Evolutionary conservation across 2,329 filamentous ascomycete species (phyloP), one percentile per base, ranked within the genome.

Genomic region (Paecilomyces sp.): DNA sequence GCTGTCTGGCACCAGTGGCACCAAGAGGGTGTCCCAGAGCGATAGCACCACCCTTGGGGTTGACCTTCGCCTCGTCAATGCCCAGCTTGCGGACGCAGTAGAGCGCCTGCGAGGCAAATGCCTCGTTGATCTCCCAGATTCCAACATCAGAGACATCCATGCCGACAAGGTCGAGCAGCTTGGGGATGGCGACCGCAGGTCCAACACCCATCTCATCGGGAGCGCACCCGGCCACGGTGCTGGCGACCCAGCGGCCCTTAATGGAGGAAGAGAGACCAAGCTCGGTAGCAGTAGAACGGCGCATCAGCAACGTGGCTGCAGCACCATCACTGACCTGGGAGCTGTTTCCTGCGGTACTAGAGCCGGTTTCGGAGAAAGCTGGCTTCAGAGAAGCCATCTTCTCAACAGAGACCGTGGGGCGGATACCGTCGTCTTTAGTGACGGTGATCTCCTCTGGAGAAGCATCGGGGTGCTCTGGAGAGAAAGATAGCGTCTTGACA

Each of bases 181-280:
- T 89, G 6, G 92, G 92, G 57, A 97, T 93, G 0, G 91, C 92
- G 30, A 96, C 71, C 0, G 91, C 91, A 0, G 93, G 92, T 0
- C 93, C 92, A 60, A 97, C 82, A 47, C 93, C 92, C 93, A 97
- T 97, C 82, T 96, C 92, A 70, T 96, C 91, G 0, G 93, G 92
- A 57, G 81, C 82, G 72, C 91, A 95, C 12, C 93, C 92, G 0
- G 87, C 85, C 11, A 90, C 87, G 31, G 86, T 83, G 1, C 89
- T 88, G 0, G 84, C 88, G 0, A 92, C 89, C 80, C 92, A 97
- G 73, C 89, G 91, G 36, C 89, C 92, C 60, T 95, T 86, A 68
- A 96, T 90, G 30, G 79, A 80, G 5, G 79, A 81, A 13, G 80
- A 76, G 0, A 96, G 80, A 0, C 91, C 91, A 0, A 96, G 82